These are phyloP conservation scores for Pseudohalonectria lignicola DNA, from an alignment of 2,329 filamentous ascomycete genomes.

Conservation along the genomic window DNA sequence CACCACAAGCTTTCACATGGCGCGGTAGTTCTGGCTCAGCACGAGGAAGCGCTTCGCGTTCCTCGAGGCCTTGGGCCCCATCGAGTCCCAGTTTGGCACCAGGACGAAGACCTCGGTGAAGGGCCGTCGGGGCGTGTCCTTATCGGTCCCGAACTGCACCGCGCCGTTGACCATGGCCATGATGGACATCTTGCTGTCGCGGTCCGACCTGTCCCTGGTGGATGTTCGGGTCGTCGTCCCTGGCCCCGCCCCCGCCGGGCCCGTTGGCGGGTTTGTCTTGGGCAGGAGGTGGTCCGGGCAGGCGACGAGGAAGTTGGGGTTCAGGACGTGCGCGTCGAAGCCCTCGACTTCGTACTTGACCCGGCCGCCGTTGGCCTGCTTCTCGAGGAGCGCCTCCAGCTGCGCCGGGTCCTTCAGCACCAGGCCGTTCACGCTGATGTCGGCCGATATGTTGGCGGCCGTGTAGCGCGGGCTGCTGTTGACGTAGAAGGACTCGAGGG, in stretches of 20 bases:
- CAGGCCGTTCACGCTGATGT: slow-evolving; percentile 73
- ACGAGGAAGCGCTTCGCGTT: slow-evolving; percentile 52
- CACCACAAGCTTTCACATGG: too few relatives aligned
- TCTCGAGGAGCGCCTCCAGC: slow-evolving; percentile 58
- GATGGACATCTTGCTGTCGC: slow-evolving; percentile 56
- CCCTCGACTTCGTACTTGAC: slow-evolving; percentile 61
- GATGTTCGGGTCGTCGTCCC: slow-evolving; percentile 8
- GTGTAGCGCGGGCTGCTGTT: slow-evolving; percentile 41
- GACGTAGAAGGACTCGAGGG: slow-evolving; percentile 61
- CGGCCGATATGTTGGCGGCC: slow-evolving; percentile 41
- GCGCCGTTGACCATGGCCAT: slow-evolving; percentile 63
- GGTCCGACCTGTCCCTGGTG: slow-evolving; percentile 11
- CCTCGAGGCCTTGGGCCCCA: slow-evolving; percentile 39
- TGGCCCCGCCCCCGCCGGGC: slow-evolving; percentile 5
- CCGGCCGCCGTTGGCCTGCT: slow-evolving; percentile 33
- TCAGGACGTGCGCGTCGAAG: slow-evolving; percentile 69
- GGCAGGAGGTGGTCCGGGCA: slow-evolving; percentile 34
- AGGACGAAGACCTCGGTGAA: slow-evolving; percentile 77
- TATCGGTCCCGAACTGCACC: slow-evolving; percentile 55
- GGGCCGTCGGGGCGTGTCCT: slow-evolving; percentile 50
- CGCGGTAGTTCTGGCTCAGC: slow-evolving; percentile 61
- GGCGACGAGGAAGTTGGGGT: slow-evolving; percentile 50
- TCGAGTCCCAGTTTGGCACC: slow-evolving; percentile 61
- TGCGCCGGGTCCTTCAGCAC: slow-evolving; percentile 43
- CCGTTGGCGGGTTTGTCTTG: background rate